A percentile compares a stretch with the other conserved stretches of the same genome.
Conservation (phyloP, 1,139 yeast genomes). For the Suhomyces maxii region DNA sequence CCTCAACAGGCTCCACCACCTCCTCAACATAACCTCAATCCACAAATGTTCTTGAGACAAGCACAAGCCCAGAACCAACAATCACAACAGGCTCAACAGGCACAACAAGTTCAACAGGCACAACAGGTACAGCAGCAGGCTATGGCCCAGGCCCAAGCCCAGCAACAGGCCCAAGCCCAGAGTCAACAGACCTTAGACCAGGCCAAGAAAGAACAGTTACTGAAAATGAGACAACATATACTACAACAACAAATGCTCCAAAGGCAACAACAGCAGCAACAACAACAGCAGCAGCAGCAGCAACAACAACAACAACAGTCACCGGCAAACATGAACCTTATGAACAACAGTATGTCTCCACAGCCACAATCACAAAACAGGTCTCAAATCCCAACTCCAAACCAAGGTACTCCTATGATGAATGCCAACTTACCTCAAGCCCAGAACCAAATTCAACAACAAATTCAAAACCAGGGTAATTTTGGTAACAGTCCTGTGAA, state of each 20-base stretch:
- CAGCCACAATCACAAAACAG: slow-evolving; percentile 4
- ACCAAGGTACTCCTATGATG: slow-evolving; percentile 9
- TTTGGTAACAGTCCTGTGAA: slow-evolving; percentile 15
- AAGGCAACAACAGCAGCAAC: slow-evolving; percentile 11
- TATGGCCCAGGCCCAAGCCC: slow-evolving; percentile 2
- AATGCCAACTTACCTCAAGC: slow-evolving; percentile 1
- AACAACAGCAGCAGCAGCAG: slow-evolving; percentile 8
- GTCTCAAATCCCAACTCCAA: slow-evolving; percentile 8
- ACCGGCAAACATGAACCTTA: slow-evolving; percentile 9
- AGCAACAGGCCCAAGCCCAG: slow-evolving; percentile 19
- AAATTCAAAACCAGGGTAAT: slow-evolving; percentile 5
- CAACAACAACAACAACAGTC: slow-evolving; percentile 8
- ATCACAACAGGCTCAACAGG: slow-evolving; percentile 14
- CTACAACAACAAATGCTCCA: slow-evolving; percentile 41
- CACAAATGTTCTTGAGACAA: slow-evolving; percentile 29
- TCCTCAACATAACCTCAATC: slow-evolving; percentile 17
- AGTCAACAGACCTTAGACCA: slow-evolving; percentile 16
- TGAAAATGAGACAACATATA: slow-evolving; percentile 42
- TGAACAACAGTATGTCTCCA: slow-evolving; percentile 8
- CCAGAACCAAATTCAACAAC: slow-evolving; percentile 10
- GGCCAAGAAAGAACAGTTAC: slow-evolving; percentile 27
- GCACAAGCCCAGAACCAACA: slow-evolving; percentile 4
- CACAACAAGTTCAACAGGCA: slow-evolving; percentile 14
- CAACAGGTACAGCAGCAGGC: slow-evolving; percentile 9
- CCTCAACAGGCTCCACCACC: slow-evolving; percentile 6